These are phyloP conservation scores for Colletotrichum lindemuthianum DNA, from an alignment of 2,329 filamentous ascomycete species.

Conservation along the genomic window DNA sequence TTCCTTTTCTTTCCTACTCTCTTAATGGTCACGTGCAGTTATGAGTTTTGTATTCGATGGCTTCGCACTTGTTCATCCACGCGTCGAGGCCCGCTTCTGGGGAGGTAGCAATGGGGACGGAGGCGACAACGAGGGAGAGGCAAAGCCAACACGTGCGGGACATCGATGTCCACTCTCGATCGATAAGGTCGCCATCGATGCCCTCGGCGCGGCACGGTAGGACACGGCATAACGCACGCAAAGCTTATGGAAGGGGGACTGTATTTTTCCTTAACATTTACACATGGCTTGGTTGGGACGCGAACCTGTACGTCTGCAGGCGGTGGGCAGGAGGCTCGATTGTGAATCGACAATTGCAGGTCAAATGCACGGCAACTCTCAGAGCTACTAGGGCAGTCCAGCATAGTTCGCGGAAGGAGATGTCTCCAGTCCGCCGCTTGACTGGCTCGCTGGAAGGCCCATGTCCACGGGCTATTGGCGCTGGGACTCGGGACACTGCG, in stretches of 20 bases:
- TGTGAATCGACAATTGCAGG: neutral
- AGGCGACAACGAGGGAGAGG: conserved; percentile 14
- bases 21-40: conserved; percentile 24
- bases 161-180: neutral
- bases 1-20: conserved; percentile 38
- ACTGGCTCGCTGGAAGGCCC: neutral
- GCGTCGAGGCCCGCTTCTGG: conserved; percentile 47
- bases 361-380: conserved; percentile 5
- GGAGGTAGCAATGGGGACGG: conserved; percentile 43
- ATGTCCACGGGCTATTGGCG: neutral
- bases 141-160: neutral
- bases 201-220: neutral
- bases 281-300: conserved; percentile 28
- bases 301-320: conserved; percentile 9
- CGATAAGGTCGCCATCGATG: conserved; percentile 7
- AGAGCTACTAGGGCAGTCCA: conserved; percentile 13
- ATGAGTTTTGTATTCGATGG: conserved; percentile 32
- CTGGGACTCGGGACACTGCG: conserved; percentile 30
- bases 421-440: neutral
- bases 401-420: neutral
- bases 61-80: conserved; percentile 41
- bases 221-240: neutral
- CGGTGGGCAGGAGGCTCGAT: neutral
- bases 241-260: conserved; percentile 18
- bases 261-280: conserved; percentile 20